These are phyloP conservation scores for Coemansia sp. DNA, from an alignment of 192 early-diverging fungal species.

Conservation along the genomic window DNA sequence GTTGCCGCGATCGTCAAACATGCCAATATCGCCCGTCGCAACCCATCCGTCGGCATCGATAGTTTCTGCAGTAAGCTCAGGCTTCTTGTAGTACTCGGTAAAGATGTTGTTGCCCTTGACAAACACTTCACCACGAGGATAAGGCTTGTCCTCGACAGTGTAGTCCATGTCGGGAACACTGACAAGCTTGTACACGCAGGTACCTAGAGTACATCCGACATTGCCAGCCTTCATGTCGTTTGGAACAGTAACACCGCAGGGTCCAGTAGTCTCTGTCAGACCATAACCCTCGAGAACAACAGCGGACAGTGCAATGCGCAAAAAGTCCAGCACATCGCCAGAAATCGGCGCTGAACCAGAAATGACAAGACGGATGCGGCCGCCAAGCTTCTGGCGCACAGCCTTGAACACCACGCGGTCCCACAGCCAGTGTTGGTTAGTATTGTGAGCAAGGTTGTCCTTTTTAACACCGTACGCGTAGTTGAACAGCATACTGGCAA, in stretches of 20 bases:
- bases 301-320: slow-evolving; percentile 74
- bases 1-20: slow-evolving; percentile 62
- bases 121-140: slow-evolving; percentile 80
- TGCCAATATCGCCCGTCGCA: slow-evolving; percentile 81
- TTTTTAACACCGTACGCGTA: slow-evolving; percentile 73
- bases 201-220: slow-evolving; percentile 74
- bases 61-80: slow-evolving; percentile 72
- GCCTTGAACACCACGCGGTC: slow-evolving; percentile 83
- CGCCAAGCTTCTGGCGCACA: slow-evolving; percentile 82
- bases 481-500: slow-evolving; percentile 70
- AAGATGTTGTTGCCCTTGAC: slow-evolving; percentile 78
- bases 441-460: slow-evolving; percentile 51
- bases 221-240: slow-evolving; percentile 57
- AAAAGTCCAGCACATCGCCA: slow-evolving; percentile 80
- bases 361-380: slow-evolving; percentile 74
- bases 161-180: slow-evolving; percentile 74
- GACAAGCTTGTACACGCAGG: slow-evolving; percentile 74
- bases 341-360: slow-evolving; percentile 92
- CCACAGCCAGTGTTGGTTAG: slow-evolving; percentile 54
- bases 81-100: slow-evolving; percentile 73
- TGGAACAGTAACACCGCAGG: slow-evolving; percentile 59
- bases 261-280: slow-evolving; percentile 75
- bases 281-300: slow-evolving; percentile 82
- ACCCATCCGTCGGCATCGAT: slow-evolving; percentile 79
- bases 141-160: slow-evolving; percentile 53